A percentile compares a stretch with the other conserved stretches of the same genome.
These are phyloP conservation scores for Suillus plorans DNA, from an alignment of 768 basidiomycete genomes.

Conservation along the genomic window DNA sequence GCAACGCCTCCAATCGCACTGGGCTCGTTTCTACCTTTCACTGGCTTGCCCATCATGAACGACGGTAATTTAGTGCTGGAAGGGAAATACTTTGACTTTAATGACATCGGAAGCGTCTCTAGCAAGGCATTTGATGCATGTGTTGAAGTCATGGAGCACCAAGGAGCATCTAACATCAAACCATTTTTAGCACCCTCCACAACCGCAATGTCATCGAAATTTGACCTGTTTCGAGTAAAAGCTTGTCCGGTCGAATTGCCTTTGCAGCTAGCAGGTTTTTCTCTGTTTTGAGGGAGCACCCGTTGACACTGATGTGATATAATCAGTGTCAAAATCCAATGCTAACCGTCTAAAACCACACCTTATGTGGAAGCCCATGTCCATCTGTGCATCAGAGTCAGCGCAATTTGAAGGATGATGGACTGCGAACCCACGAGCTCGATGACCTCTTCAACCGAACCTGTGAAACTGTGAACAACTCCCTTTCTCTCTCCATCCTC, in stretches of 20 bases:
- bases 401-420: neutral
- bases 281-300: slow-evolving; percentile 74
- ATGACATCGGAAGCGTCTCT: slow-evolving; percentile 42
- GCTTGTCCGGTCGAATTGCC: slow-evolving; percentile 52
- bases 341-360: slow-evolving; percentile 12
- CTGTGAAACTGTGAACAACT: slow-evolving; percentile 85
- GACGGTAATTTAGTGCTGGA: slow-evolving; percentile 52
- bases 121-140: slow-evolving; percentile 60
- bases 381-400: slow-evolving; percentile 43
- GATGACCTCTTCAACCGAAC: slow-evolving; percentile 54
- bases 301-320: slow-evolving; percentile 52
- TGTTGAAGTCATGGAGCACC: slow-evolving; percentile 68
- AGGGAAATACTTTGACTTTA: slow-evolving; percentile 53
- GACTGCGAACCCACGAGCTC: slow-evolving; percentile 53
- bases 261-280: slow-evolving; percentile 58
- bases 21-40: slow-evolving; percentile 82
- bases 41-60: slow-evolving; percentile 55
- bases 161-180: slow-evolving; percentile 57
- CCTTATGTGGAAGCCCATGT: slow-evolving; percentile 74
- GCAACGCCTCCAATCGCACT: slow-evolving; percentile 64
- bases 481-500: slow-evolving; percentile 61
- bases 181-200: neutral
- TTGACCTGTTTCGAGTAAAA: slow-evolving; percentile 77
- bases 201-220: neutral
- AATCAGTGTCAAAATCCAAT: neutral